phyloP scores from a whole-genome alignment of 2,329 filamentous ascomycete genomes.

The Arthrobotrys conoides region DNA sequence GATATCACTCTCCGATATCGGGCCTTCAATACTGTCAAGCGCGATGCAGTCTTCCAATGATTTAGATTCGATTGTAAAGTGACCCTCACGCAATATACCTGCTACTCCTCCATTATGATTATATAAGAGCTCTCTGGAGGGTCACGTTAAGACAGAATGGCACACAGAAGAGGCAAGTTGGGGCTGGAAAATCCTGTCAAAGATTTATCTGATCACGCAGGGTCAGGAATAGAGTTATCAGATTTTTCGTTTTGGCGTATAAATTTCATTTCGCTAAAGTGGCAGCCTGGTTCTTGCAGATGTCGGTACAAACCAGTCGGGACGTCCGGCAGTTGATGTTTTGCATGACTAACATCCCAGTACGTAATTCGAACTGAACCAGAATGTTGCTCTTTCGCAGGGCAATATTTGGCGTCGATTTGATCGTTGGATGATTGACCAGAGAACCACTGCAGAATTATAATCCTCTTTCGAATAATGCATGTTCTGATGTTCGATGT shows the following conservation, averaged over 20 bases:
- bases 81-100: slow-evolving; percentile 3
- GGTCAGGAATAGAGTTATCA: slow-evolving; percentile 47
- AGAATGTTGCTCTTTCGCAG: background rate
- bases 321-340: background rate
- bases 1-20: background rate
- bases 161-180: background rate
- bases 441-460: background rate
- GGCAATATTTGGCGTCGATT: background rate
- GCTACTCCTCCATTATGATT: background rate
- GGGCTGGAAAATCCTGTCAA: background rate
- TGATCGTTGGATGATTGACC: background rate
- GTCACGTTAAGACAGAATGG: background rate
- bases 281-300: slow-evolving; percentile 4
- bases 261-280: slow-evolving; percentile 8
- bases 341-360: background rate
- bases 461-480: background rate
- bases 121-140: slow-evolving; percentile 15
- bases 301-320: slow-evolving; percentile 12
- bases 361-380: background rate
- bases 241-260: slow-evolving; percentile 17
- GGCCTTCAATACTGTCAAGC: background rate
- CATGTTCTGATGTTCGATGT: background rate
- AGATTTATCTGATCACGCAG: slow-evolving; percentile 18
- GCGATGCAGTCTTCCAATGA: background rate
- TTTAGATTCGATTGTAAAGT: slow-evolving; percentile 1